phyloP scores from a whole-genome alignment of 2,329 filamentous ascomycete genomes.

The Phaeosphaeriaceae sp. region DNA sequence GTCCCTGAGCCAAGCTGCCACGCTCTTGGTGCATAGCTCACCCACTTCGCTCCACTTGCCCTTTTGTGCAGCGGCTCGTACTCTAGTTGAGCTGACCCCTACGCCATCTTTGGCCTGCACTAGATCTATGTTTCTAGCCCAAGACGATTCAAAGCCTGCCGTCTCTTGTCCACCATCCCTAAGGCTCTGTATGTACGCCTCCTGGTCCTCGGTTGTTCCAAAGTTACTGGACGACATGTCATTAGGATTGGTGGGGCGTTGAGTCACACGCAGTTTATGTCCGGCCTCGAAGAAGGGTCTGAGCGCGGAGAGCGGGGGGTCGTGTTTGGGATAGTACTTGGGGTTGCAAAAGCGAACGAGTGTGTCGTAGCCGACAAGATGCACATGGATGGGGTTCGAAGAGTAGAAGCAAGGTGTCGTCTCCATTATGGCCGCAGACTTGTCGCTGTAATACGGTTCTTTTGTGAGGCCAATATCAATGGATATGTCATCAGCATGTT shows the following conservation, averaged over 20 bases:
- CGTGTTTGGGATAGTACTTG: conserved; percentile 68
- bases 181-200: conserved; percentile 61
- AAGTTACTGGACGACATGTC: conserved; percentile 59
- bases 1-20: conserved; percentile 64
- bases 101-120: conserved; percentile 58
- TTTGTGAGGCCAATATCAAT: conserved; percentile 74
- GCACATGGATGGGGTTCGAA: conserved; percentile 61
- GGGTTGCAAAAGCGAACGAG: conserved; percentile 73
- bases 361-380: conserved; percentile 78
- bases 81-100: conserved; percentile 65
- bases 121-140: conserved; percentile 67
- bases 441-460: conserved; percentile 76
- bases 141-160: conserved; percentile 63
- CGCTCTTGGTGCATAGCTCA: conserved; percentile 62
- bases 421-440: conserved; percentile 65
- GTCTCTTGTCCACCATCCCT: conserved; percentile 55
- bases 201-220: conserved; percentile 63
- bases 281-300: conserved; percentile 66
- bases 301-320: conserved; percentile 61
- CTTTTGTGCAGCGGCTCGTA: conserved; percentile 62
- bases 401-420: conserved; percentile 44
- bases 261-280: conserved; percentile 68
- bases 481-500: conserved; percentile 30
- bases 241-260: conserved; percentile 57
- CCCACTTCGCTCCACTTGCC: conserved; percentile 57